Base-by-base conservation (phyloP, 129 eudicot species). In the Lonicera japonica region DNA sequence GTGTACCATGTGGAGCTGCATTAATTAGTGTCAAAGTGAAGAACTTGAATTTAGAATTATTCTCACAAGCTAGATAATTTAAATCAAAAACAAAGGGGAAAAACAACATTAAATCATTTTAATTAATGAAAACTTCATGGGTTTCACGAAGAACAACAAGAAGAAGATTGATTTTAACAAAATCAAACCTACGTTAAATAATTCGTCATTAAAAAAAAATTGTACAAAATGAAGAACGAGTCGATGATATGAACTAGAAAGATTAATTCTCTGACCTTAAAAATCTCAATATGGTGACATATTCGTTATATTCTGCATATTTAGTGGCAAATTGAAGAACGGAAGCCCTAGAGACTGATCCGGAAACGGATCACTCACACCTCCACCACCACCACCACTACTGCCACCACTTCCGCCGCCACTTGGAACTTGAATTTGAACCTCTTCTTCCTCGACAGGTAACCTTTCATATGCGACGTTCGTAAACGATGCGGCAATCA, bases 391-490 rank as follows among this genome's bases (percentile, higher is more conserved):
- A 1, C 71, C 36, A 6, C 36, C 36, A 6, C 36, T 29, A 29
- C 36, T 29, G 36, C 36, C 84, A 22, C 36, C 84, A 22, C 51
- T 56, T 11, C 65, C 76, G 0, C 78, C 89, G 4, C 73, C 79
- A 8, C 58, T 45, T 46, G 53, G 41, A 16, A 34, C 72, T 63
- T 38, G 70, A 54, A 45, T 43, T 67, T 8, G 79, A 80, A 65
- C 71, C 84, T 80, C 96, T 21, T 81, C 89, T 19, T 88, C 96
- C 19, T 79, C 92, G 59, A 88, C 55, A 11, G 96, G 96, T 58
- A 88, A 68, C 65, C 96, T 60, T 45, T 88, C 96, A 38, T 88
- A 88, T 1, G 96, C 95, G 11, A 87, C 95, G 68, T 87, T 87
- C 0, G 95, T 83, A 54, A 87, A 87, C 0, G 95, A 87, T 17